phyloP scores from a whole-genome alignment of 306 rosid species.

The cucumber (Cucumis sativus) region Cucumber_9930_V3 NC_026655.2:19007001-19007500 shows the following conservation, averaged over 20 bases:
- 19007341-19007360: neutral
- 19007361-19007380: neutral
- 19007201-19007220: neutral
- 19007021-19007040: conserved; percentile 76
- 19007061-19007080: conserved; percentile 89
- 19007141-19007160: neutral
- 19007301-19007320: conserved; percentile 5
- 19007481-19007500: neutral
- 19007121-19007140: neutral
- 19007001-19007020: conserved; percentile 90
- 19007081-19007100: conserved; percentile 93
- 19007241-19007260: neutral
- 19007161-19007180: neutral
- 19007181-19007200: neutral
- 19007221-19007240: neutral
- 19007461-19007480: neutral
- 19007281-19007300: neutral
- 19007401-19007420: neutral
- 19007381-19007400: neutral
- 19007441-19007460: neutral
- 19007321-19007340: neutral
- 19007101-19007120: conserved; percentile 44
- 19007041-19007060: conserved; percentile 63
- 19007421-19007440: neutral
- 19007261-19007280: neutral